Evolutionary conservation across 2,329 filamentous ascomycete species (phyloP), one percentile per base, ranked within the genome.

Genomic region (Coniosporium tulheliwenetii): DNA sequence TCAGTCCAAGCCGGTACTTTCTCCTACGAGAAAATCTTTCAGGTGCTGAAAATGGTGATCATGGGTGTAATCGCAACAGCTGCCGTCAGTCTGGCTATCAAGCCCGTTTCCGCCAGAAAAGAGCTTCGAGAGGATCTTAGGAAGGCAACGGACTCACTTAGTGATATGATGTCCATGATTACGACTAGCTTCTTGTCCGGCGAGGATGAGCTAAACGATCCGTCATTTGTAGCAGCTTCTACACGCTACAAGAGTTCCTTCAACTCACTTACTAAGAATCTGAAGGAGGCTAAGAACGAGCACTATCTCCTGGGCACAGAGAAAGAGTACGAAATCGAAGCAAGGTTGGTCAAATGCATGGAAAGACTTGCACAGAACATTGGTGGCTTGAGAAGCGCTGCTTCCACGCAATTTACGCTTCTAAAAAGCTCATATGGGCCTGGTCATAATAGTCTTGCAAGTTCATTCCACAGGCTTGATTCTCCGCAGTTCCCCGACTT

Each of bases 271-370:
- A 76, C 81, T 39, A 84, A 81, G 55, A 80, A 84, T 44, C 66
- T 94, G 10, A 75, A 77, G 46, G 89, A 96, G 58, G 82, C 87
- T 10, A 93, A 89, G 55, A 79, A 85, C 43, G 89, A 96, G 58
- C 84, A 94, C 53, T 94, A 84, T 52, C 65, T 87, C 2, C 59
- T 85, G 4, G 89, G 89, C 1, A 79, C 75, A 2, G 87, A 94
- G 56, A 72, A 71, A 41, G 73, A 89, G 45, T 93, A 93, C 56
- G 70, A 72, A 32, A 70, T 93, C 2, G 84, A 95, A 52, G 79
- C 80, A 47, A 77, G 74, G 16, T 71, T 96, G 3, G 81, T 89
- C 36, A 81, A 85, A 52, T 89, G 84, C 48, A 75, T 96, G 52
- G 85, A 93, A 56, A 78, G 76, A 37, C 70, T 96, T 26, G 79